Evolutionary conservation across 2,329 filamentous ascomycete species (phyloP), one percentile per base, ranked within the genome.

Genomic region (Fusarium sp.): DNA sequence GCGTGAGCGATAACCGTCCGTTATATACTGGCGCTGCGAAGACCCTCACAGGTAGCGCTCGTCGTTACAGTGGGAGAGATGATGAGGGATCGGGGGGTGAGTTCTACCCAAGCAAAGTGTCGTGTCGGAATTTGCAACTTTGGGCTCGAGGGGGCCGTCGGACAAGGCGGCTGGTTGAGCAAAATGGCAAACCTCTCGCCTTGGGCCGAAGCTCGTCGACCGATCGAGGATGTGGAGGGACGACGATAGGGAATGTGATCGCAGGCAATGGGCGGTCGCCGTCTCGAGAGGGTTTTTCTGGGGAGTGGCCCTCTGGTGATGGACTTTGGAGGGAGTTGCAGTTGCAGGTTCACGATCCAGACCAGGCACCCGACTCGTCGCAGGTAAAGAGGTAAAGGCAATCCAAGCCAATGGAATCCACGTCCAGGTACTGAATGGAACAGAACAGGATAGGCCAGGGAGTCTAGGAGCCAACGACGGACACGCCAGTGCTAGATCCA

Each of bases 321-420:
- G 63, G 56, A 71, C 49, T 74, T 70, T 61, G 54, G 66, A 74
- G 54, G 60, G 73, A 76, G 75, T 76, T 77, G 72, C 69, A 75
- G 75, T 77, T 77, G 72, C 64, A 77, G 75, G 75, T 77, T 77
- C 75, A 77, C 75, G 73, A 77, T 77, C 73, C 65, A 72, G 53
- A 65, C 61, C 73, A 75, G 71, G 72, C 64, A 73, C 71, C 62
- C 44, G 44, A 73, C 71, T 73, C 50, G 61, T 73, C 64, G 58
- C 71, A 61, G 61, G 64, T 69, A 69, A 64, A 77, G 75, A 75
- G 58, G 61, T 53, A 67, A 68, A 70, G 56, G 62, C 32, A 47
- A 74, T 60, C 65, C 69, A 73, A 62, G 46, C 57, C 62, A 65
- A 64, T 66, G 57, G 52, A 61, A 64, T 71, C 52, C 65, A 61